A percentile compares a stretch with the other conserved stretches of the same genome.
Evolutionary conservation across 352 stramenopile species (phyloP).

Genomic region (Stephanocyclus meneghinianus): DNA sequence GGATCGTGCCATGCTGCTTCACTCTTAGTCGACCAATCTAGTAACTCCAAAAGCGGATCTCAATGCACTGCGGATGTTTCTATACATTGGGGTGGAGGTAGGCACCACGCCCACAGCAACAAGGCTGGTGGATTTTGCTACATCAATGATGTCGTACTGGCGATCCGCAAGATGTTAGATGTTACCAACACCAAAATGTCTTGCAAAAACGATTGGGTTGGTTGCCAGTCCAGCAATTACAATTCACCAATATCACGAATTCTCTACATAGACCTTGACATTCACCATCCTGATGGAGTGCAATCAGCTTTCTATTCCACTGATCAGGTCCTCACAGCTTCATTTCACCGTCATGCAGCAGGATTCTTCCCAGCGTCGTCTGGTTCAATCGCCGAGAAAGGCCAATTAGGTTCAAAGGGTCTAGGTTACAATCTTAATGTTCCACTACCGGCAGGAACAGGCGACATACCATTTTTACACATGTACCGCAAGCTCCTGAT

Average conservation of each 20-base stretch:
- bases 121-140: conserved; percentile 84
- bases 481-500: conserved; percentile 69
- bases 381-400: conserved; percentile 50
- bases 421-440: conserved; percentile 80
- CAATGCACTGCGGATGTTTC: conserved; percentile 16
- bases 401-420: conserved; percentile 31
- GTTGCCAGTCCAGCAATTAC: not conserved
- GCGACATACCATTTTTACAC: conserved; percentile 70
- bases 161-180: conserved; percentile 33
- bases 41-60: not conserved
- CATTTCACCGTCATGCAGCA: conserved; percentile 89
- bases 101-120: conserved; percentile 79
- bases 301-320: conserved; percentile 88
- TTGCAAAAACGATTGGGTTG: not conserved
- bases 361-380: conserved; percentile 90
- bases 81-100: conserved; percentile 76
- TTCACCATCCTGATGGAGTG: conserved; percentile 86
- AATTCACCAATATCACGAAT: conserved; percentile 33
- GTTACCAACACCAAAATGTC: not conserved
- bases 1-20: conserved; percentile 80
- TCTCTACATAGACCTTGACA: conserved; percentile 91
- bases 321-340: conserved; percentile 91
- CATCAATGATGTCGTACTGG: conserved; percentile 83
- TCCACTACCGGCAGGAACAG: conserved; percentile 75
- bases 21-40: conserved; percentile 45